Percentiles rank a stretch among this genome's conserved stretches.
Evolutionary conservation across 257 asterid species (phyloP).

Genomic region (Phtheirospermum japonicum): DNA sequence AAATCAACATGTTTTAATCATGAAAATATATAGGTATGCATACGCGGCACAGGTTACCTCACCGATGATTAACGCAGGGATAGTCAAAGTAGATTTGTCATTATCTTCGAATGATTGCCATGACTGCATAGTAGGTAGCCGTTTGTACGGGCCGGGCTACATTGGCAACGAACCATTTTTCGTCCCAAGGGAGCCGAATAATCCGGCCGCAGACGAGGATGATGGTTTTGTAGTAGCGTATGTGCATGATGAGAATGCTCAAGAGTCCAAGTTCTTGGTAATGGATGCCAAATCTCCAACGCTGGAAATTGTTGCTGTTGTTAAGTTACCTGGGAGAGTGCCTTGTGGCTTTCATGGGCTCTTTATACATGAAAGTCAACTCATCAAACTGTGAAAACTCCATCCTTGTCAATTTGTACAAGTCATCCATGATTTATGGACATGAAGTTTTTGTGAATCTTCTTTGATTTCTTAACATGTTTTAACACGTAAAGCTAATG

Average conservation of each 20-base stretch:
- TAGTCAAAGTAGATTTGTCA: not conserved
- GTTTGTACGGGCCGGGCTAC: not conserved
- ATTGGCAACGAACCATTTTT: not conserved
- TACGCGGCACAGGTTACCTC: not conserved
- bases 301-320: not conserved
- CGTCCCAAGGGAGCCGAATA: not conserved
- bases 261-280: not conserved
- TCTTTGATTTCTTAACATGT: too few relatives aligned
- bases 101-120: not conserved
- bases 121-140: constrained; percentile 1
- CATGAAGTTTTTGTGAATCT: too few relatives aligned
- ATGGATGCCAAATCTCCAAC: not conserved
- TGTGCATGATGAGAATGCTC: not conserved
- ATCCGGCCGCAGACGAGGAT: not conserved
- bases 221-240: not conserved
- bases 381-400: not conserved
- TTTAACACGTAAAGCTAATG: too few relatives aligned
- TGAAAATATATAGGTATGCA: not conserved
- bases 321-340: not conserved
- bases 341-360: not conserved
- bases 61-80: not conserved
- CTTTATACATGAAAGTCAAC: not conserved
- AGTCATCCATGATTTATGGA: too few relatives aligned
- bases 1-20: too few relatives aligned
- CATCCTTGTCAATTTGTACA: too few relatives aligned